These are phyloP conservation scores for Pisolithus albus DNA, from an alignment of 768 basidiomycete species.

Conservation along the genomic window DNA sequence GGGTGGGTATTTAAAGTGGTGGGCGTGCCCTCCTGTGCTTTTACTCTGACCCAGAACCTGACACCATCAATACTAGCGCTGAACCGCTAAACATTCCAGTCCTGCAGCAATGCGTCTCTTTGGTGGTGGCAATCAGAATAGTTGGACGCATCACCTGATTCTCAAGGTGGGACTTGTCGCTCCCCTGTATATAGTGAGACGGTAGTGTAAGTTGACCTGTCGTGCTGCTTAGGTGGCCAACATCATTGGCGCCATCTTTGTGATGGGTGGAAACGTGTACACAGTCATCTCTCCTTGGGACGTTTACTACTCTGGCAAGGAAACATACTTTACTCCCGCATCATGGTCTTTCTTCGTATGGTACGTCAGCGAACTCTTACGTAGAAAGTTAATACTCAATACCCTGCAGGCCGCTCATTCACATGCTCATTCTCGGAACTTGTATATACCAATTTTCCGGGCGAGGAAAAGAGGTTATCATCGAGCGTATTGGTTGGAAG, in stretches of 20 bases:
- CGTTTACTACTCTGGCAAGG: conserved; percentile 42
- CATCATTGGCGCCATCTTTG: conserved; percentile 47
- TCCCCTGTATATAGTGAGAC: neutral
- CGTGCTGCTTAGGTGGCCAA: conserved; percentile 39
- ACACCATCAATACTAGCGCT: conserved; percentile 1
- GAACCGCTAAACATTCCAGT: neutral
- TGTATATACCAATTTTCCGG: conserved; percentile 56
- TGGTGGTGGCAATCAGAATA: conserved; percentile 19
- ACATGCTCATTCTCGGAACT: conserved; percentile 58
- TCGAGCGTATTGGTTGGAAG: conserved; percentile 62
- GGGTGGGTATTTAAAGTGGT: conserved; percentile 20
- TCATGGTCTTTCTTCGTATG: conserved; percentile 58
- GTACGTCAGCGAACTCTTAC: conserved; percentile 25
- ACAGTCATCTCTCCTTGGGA: conserved; percentile 48
- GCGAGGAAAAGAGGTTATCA: conserved; percentile 47
- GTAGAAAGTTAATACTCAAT: neutral
- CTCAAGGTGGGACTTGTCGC: conserved; percentile 41
- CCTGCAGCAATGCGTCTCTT: conserved; percentile 20
- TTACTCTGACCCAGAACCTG: conserved; percentile 7
- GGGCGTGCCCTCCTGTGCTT: conserved; percentile 7
- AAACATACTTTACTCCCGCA: conserved; percentile 65
- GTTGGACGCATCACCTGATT: conserved; percentile 43
- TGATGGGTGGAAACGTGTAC: conserved; percentile 58
- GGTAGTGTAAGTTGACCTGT: conserved; percentile 3
- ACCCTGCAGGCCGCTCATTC: conserved; percentile 46